These are phyloP conservation scores for Perilla frutescens DNA, from an alignment of 257 asterid species.

Conservation along the genomic window DNA sequence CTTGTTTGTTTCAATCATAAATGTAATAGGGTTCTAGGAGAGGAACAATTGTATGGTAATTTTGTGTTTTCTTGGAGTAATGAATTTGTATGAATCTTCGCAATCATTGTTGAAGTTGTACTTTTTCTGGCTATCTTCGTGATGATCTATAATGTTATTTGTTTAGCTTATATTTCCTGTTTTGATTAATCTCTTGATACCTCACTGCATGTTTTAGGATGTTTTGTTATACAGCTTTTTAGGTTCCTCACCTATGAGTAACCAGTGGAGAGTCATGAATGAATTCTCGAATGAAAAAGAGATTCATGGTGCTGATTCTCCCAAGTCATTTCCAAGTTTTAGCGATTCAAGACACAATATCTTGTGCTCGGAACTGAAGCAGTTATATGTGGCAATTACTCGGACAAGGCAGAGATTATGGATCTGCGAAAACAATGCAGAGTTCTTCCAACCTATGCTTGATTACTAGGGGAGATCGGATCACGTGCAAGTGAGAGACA, in stretches of 20 bases:
- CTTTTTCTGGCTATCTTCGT: too few relatives aligned
- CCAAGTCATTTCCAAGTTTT: constrained; percentile 52
- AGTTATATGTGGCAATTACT: constrained; percentile 69
- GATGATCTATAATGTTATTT: too few relatives aligned
- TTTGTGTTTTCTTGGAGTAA: constrained; percentile 71
- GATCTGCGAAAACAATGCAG: constrained; percentile 66
- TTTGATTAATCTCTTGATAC: neutral
- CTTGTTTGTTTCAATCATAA: constrained; percentile 16
- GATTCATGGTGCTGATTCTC: constrained; percentile 44
- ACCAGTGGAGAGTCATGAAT: constrained; percentile 73
- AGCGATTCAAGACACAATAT: constrained; percentile 54
- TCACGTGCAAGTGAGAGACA: constrained; percentile 57
- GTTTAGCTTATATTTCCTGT: neutral
- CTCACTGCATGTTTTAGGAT: constrained; percentile 46
- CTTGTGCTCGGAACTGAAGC: constrained; percentile 72
- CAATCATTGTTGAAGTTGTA: too few relatives aligned
- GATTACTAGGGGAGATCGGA: constrained; percentile 64
- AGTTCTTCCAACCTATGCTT: constrained; percentile 59
- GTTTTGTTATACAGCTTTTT: constrained; percentile 69
- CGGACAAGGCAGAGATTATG: constrained; percentile 76
- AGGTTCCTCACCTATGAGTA: constrained; percentile 61
- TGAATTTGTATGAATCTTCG: neutral
- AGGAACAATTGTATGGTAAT: constrained; percentile 67
- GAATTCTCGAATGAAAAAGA: constrained; percentile 54
- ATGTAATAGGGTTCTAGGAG: constrained; percentile 58